These are phyloP conservation scores for Chlamydomonas schloesseri DNA, from an alignment of 139 green algal genomes.

Conservation along the genomic window DNA sequence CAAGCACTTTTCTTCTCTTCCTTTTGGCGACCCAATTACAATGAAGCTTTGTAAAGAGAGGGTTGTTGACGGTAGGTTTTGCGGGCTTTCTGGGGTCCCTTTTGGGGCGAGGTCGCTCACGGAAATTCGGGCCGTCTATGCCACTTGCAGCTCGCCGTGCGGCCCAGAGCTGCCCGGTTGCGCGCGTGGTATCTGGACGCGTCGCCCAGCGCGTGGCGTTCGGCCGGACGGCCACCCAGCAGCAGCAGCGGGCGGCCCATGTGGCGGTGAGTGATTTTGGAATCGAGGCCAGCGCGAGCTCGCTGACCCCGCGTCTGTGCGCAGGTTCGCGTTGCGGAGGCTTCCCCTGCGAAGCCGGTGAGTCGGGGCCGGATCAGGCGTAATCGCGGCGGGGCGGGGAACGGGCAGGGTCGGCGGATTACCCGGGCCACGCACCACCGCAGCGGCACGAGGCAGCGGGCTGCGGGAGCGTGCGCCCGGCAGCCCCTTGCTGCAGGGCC, in stretches of 20 bases:
- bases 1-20: too few relatives aligned
- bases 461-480: too few relatives aligned
- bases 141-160: neutral
- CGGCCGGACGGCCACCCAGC: neutral
- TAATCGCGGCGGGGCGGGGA: neutral
- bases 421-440: neutral
- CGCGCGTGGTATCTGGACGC: neutral
- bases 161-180: neutral
- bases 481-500: neutral
- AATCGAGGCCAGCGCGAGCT: neutral
- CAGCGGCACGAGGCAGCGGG: neutral
- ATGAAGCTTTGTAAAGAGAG: conserved; percentile 4
- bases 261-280: neutral
- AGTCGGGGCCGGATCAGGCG: neutral
- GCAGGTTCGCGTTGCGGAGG: conserved; percentile 22
- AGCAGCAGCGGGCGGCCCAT: neutral
- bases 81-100: neutral
- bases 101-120: neutral
- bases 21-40: neutral
- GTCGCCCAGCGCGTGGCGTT: neutral
- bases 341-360: conserved; percentile 22
- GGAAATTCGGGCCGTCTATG: neutral
- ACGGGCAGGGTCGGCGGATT: neutral
- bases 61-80: neutral
- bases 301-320: too few relatives aligned